Base-by-base conservation (phyloP, 805 yeast genomes). In the Teunomyces cretensis region DNA sequence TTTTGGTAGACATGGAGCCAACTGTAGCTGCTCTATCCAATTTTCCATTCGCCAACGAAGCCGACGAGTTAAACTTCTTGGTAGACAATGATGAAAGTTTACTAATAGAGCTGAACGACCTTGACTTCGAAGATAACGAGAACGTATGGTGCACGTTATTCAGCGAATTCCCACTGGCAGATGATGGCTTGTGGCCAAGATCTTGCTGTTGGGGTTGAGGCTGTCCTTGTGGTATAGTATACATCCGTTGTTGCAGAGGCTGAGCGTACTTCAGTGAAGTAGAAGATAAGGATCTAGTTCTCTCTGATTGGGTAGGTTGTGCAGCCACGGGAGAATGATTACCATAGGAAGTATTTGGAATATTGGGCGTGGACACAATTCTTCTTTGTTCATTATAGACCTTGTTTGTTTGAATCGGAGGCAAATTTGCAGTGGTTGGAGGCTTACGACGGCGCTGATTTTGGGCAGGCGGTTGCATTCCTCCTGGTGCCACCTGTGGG, bases 71-170 rank as follows among this genome's bases (percentile, higher is more conserved):
- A 46, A 67, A 64, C 51, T 67, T 70, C 44, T 69, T 70, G n/a
- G 72, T 65, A 6, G 75, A 67, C 19, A 71, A 60, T 2, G 71
- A 50, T 3, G 76, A 69, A 15, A 70, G 57, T 48, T 70, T 72
- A 11, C 70, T 61, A 39, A 72, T 59, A 1, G 76, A 72, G 13
- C 71, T 62, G 43, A 71, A 69, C 1, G 76, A 71, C 30, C 75
- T 53, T 2, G 74, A 67, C 43, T 67, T 69, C 7, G 75, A 68
- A 2, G 71, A 57, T 13, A 71, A 57, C 17, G 74, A 68, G 44
- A 63, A 63, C 2, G 68, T 54, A 43, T 70, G 74, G 49, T 60
- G 64, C 52, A 12, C 12, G 9, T 11, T 26, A 19, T 19, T 19
- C 22, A 5, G 56, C 22, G 52, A 35, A n/a, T 52, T 55, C 15